phyloP scores from a whole-genome alignment of 805 yeast genomes.

The Metschnikowia lunata region DNA sequence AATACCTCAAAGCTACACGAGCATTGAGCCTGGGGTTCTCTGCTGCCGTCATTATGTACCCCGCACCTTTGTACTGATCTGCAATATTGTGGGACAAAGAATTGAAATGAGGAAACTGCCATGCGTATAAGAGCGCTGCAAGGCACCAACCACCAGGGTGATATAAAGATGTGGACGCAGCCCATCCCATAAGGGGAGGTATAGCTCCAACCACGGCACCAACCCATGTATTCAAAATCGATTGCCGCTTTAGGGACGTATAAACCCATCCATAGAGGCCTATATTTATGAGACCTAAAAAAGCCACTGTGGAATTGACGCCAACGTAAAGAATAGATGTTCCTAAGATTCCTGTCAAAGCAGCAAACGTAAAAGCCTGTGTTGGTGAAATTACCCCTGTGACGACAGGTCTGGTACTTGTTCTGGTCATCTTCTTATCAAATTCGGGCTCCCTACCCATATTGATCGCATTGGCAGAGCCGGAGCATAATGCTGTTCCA shows the following conservation, averaged over 20 bases:
- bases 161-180: conserved; percentile 65
- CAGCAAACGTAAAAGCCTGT: conserved; percentile 82
- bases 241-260: conserved; percentile 81
- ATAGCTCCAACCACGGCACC: conserved; percentile 99
- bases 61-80: conserved; percentile 85
- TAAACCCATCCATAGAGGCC: conserved; percentile 84
- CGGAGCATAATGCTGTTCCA: conserved; percentile 86
- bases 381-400: conserved; percentile 68
- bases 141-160: conserved; percentile 96
- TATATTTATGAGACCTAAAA: conserved; percentile 76
- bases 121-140: conserved; percentile 84
- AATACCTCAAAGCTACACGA: conserved; percentile 85
- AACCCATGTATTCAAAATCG: conserved; percentile 93
- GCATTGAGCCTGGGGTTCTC: conserved; percentile 90
- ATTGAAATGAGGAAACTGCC: conserved; percentile 99
- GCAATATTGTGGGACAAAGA: conserved; percentile 84
- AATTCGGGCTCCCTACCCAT: conserved; percentile 95
- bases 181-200: conserved; percentile 99
- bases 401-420: conserved; percentile 86
- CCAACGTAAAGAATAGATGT: conserved; percentile 65
- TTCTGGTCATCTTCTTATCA: conserved; percentile 83
- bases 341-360: conserved; percentile 67
- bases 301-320: conserved; percentile 81
- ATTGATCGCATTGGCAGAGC: conserved; percentile 94
- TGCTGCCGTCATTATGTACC: conserved; percentile 96